Base-by-base conservation (phyloP, 176 grass and related monocot species). In the Triticum urartu region DNA sequence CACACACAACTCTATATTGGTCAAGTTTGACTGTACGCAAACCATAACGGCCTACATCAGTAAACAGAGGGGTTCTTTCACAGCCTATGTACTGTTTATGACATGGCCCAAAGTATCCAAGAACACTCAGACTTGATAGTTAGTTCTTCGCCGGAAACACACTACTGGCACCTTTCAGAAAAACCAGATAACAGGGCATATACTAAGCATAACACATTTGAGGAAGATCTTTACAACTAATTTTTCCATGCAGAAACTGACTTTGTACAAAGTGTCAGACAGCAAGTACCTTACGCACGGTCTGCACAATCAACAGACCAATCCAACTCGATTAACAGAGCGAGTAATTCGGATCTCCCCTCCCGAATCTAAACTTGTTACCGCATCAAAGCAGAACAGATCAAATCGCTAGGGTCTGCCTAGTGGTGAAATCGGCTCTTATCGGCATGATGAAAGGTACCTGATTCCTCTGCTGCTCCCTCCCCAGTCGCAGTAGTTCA, bases 391-490 rank as follows among this genome's bases (percentile, higher is more conserved):
- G 32, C 14, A 77, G 42, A 28, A 10, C 21, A 39, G 9, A 85
- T 20, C 20, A 24, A 66, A 54, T 67, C 35, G 11, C 74, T 77
- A 56, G 9, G 5, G 5, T 17, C 7, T 56, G 8, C 1, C 25
- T 77, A 77, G 26, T 6, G 32, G 47, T 52, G 48, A 8, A 18
- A 50, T 18, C 42, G 4, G 25, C 6, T 32, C 7, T 4, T 76
- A 64, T 50, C 18, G 26, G 9, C 10, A 25, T 12, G 22, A 76
- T n/a, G 65, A 80, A 54, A 11, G 15, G 24, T 84, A 97, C 92
- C 92, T 97, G 79, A 97, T 93, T 7, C 95, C 95, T 79, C 91
- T 93, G 80, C 91, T 97, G 74, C 92, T 97, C 82, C 95, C 95
- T 50, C 91, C 92, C 92, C 91, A 91, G 2, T 95, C 86, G 70